Base-by-base conservation (phyloP, 768 basidiomycete species). In the Rhizopogon roseolus region DNA sequence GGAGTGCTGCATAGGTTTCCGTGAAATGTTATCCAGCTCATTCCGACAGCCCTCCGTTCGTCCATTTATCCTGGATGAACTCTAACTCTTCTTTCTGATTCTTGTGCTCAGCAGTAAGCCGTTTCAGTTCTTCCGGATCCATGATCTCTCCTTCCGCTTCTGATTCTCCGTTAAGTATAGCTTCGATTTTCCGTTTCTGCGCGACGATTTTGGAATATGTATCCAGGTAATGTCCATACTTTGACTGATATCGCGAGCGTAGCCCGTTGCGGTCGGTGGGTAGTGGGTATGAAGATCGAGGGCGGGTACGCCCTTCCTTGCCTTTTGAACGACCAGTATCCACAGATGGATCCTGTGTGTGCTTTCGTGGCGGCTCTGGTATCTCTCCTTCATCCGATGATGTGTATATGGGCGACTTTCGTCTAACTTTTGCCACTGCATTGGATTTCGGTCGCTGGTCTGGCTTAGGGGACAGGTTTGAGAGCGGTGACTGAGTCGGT, bases 311-410 rank as follows among this genome's bases (percentile, higher is more conserved):
- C 34, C 50, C 54, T 38, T 34, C 53, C 36, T 59, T 54, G 38
- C 64, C 57, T 16, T 49, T 41, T 8, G 55, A 50, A 65, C 8
- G 65, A 55, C 34, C 27, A 17, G 34, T 28, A 10, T 53, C 43
- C 36, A 2, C 66, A 64, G 8, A 67, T 67, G 54, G 79, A 74
- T 22, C 73, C 74, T 61, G 84, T 82, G 49, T 86, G 81, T 38
- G 84, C 84, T 1, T 85, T 84, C 1, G 85, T 85, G 1, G 86
- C 86, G 56, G 84, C 86, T 49, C 82, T 77, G 1, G 82, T 84
- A 3, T 83, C 81, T 41, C 69, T 74, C 42, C 85, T 81, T 42
- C 81, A 48, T 48, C 46, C 13, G 46, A 48, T 5, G 46, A 48
- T 14, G 46, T 48, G 37, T 48, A 48, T 48, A 48, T 48, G 10